A percentile compares a stretch with the other conserved stretches of the same genome.
Evolutionary conservation across 78 protist genomes (phyloP).

Genomic region (Guillardia theta): DNA sequence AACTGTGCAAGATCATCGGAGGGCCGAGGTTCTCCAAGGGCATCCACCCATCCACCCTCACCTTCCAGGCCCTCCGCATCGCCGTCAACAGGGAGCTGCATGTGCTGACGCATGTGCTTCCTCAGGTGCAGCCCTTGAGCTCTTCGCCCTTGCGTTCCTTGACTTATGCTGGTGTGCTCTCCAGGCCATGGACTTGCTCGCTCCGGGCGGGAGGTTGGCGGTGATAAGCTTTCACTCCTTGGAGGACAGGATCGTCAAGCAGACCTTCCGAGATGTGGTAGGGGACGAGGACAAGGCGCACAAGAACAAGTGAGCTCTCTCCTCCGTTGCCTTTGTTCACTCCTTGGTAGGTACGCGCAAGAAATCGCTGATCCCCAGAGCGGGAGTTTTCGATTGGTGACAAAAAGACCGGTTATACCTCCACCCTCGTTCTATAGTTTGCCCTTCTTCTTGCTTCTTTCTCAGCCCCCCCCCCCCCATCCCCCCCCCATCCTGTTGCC

Average conservation of each 20-base stretch:
- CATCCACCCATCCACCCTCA: not conserved
- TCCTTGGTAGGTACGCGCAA: not conserved
- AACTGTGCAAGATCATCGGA: not conserved
- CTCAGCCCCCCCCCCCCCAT: not conserved
- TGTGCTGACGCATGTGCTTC: not conserved
- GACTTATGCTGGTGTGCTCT: not conserved
- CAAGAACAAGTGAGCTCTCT: not conserved
- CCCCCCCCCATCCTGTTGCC: not conserved
- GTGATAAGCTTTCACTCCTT: not conserved
- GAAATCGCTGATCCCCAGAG: not conserved
- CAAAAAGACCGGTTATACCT: not conserved
- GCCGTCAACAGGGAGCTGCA: slow-evolving; percentile 10
- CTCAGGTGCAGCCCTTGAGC: not conserved
- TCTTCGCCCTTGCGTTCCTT: not conserved
- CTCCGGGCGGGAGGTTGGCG: not conserved
- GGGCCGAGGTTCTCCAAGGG: not conserved
- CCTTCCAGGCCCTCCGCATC: not conserved
- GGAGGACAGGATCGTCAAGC: not conserved
- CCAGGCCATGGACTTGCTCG: not conserved
- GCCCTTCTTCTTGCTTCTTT: not conserved
- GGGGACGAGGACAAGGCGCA: not conserved
- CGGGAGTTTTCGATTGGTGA: not conserved
- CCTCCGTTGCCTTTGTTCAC: not conserved
- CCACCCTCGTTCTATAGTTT: not conserved
- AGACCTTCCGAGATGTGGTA: not conserved